A percentile compares a stretch with the other conserved stretches of the same genome.
These are phyloP conservation scores for Pisolithus thermaeus DNA, from an alignment of 1,284 basidiomycete genomes.

Conservation along the genomic window DNA sequence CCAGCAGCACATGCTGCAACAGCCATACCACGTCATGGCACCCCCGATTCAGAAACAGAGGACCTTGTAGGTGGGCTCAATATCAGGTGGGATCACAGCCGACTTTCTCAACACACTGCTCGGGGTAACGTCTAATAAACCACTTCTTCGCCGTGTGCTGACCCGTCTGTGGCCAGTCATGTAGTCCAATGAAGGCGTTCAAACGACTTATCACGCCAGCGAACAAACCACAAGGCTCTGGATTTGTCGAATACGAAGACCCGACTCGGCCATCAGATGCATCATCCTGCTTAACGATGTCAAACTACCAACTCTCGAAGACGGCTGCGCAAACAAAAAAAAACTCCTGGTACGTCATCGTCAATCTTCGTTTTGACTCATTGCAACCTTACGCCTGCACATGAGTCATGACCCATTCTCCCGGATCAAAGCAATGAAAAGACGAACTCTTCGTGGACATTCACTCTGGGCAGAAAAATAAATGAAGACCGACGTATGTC, in stretches of 20 bases:
- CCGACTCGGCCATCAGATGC: conserved; percentile 85
- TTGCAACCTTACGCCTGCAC: conserved; percentile 34
- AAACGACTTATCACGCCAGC: conserved; percentile 84
- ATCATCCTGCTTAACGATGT: conserved; percentile 76
- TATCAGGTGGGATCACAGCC: too few relatives aligned
- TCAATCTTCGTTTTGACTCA: conserved; percentile 11
- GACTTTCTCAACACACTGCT: too few relatives aligned
- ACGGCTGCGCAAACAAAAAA: conserved; percentile 80
- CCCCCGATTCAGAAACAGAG: too few relatives aligned
- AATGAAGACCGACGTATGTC: conserved; percentile 68
- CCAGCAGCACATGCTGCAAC: too few relatives aligned
- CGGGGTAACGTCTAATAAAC: too few relatives aligned
- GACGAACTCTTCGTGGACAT: conserved; percentile 86
- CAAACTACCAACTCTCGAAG: conserved; percentile 82
- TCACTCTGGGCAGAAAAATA: conserved; percentile 70
- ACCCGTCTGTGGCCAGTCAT: conserved; percentile 47
- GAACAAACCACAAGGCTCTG: conserved; percentile 90
- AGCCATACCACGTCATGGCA: too few relatives aligned
- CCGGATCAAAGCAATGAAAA: conserved; percentile 91
- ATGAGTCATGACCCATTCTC: conserved; percentile 3
- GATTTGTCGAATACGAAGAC: conserved; percentile 86
- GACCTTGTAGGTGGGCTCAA: too few relatives aligned
- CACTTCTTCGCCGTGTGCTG: too few relatives aligned
- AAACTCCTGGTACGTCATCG: conserved; percentile 66
- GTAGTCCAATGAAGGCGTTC: conserved; percentile 72